These are phyloP conservation scores for Eucalyptus pauciflora DNA, from an alignment of 345 rosid species.

Conservation along the genomic window DNA sequence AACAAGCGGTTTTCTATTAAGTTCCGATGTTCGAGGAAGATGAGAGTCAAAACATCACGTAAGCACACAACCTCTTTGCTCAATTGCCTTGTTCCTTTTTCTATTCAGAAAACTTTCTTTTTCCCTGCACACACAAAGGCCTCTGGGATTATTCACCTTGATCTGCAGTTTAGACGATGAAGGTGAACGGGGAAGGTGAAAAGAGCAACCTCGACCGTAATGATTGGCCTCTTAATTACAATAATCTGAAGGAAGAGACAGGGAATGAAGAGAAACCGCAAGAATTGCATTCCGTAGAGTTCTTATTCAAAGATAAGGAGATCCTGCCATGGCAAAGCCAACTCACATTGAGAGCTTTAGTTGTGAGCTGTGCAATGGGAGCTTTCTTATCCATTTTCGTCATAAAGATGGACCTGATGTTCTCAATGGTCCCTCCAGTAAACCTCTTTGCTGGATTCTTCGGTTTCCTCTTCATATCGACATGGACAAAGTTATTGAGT, in stretches of 20 bases:
- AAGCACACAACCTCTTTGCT: not conserved
- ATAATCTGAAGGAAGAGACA: not conserved
- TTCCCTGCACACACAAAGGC: not conserved
- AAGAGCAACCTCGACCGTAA: not conserved
- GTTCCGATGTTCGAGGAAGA: not conserved
- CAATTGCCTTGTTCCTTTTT: not conserved
- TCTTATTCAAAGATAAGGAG: not conserved
- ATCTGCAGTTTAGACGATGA: not conserved
- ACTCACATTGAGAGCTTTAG: not conserved
- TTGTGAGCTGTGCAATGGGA: not conserved
- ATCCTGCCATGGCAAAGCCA: not conserved
- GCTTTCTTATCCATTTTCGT: not conserved
- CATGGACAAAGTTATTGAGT: not conserved
- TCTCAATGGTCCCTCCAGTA: not conserved
- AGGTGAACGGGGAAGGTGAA: not conserved
- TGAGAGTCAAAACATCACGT: not conserved
- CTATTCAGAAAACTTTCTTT: not conserved
- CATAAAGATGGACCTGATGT: not conserved
- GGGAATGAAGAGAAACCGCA: not conserved
- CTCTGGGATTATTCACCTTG: not conserved
- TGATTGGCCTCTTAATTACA: not conserved
- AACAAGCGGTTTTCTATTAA: not conserved
- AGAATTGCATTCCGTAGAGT: not conserved
- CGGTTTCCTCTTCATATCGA: not conserved
- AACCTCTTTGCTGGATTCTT: not conserved